Evolutionary conservation across 2,329 filamentous ascomycete species (phyloP).

Genomic region (Penicillium digitatum): DNA sequence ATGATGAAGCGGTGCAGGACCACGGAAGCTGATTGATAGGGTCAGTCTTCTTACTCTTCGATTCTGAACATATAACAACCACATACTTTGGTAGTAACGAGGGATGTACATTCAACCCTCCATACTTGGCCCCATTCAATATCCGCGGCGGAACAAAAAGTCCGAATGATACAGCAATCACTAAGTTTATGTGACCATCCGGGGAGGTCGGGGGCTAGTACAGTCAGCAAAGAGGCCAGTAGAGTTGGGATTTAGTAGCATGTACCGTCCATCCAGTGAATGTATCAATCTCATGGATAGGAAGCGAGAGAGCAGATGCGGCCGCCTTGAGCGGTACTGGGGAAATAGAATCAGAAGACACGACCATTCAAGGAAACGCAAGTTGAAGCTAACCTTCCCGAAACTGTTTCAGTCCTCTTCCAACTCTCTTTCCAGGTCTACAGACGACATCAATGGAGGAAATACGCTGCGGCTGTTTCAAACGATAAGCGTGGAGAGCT

Average conservation of each 20-base stretch:
- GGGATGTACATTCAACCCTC: constrained; percentile 89
- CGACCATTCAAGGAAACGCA: neutral
- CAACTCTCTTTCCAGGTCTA: constrained; percentile 70
- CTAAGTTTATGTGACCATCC: constrained; percentile 60
- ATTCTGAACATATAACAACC: neutral
- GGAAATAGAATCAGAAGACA: constrained; percentile 11
- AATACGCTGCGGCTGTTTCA: constrained; percentile 53
- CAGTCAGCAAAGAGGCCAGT: constrained; percentile 17
- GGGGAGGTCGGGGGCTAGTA: constrained; percentile 52
- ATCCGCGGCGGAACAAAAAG: constrained; percentile 78
- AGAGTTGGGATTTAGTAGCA: constrained; percentile 28
- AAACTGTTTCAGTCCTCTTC: constrained; percentile 68
- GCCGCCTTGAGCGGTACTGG: constrained; percentile 69
- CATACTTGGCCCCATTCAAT: constrained; percentile 66
- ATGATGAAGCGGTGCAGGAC: constrained; percentile 81
- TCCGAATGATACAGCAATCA: constrained; percentile 92
- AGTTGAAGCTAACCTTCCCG: constrained; percentile 56
- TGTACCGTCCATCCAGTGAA: constrained; percentile 74
- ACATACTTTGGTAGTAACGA: constrained; percentile 78
- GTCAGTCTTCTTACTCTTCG: neutral
- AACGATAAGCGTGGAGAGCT: constrained; percentile 62
- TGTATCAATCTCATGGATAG: constrained; percentile 70
- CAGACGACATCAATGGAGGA: constrained; percentile 81
- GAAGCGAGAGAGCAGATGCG: constrained; percentile 61
- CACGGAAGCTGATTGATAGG: constrained; percentile 59